Conservation (phyloP, 208 protist species). For the Trypanosoma platydactyli region DNA sequence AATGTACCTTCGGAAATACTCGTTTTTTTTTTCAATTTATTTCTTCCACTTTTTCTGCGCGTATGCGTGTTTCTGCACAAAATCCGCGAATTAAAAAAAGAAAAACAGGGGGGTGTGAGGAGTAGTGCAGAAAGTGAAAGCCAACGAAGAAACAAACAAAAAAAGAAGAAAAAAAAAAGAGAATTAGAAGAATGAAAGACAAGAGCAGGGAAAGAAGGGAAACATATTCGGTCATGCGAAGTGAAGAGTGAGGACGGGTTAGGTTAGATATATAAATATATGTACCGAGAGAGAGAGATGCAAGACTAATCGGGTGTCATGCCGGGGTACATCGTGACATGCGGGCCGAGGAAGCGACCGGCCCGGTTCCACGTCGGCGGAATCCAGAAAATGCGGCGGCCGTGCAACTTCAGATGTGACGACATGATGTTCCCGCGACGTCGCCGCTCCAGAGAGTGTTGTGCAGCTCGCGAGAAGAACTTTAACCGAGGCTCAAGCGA, state of each 20-base stretch:
- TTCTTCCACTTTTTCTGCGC: not conserved
- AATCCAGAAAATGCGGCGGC: constrained; percentile 86
- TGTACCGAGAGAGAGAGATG: not conserved
- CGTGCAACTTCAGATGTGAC: constrained; percentile 70
- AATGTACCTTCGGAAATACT: not conserved
- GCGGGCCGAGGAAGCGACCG: constrained; percentile 74
- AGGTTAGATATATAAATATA: not conserved
- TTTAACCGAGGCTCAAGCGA: constrained; percentile 82
- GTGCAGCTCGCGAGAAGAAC: constrained; percentile 80
- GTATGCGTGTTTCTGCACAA: not conserved
- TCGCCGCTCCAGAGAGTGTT: constrained; percentile 78
- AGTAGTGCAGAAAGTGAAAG: constrained; percentile 8
- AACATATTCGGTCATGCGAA: not conserved
- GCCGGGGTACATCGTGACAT: constrained; percentile 86
- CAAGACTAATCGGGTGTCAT: constrained; percentile 73
- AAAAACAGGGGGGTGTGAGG: constrained; percentile 3
- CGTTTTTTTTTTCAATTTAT: not conserved
- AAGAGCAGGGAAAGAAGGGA: constrained; percentile 5
- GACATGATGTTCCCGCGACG: constrained; percentile 74
- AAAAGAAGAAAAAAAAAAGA: constrained; percentile 2
- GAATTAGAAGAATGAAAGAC: not conserved
- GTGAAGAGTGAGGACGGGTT: constrained; percentile 7
- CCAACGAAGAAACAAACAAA: constrained; percentile 4
- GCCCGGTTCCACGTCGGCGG: constrained; percentile 87
- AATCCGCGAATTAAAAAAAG: not conserved